phyloP scores from a whole-genome alignment of 495 filamentous ascomycete species.

The Penicillium atrosanguineum region DNA sequence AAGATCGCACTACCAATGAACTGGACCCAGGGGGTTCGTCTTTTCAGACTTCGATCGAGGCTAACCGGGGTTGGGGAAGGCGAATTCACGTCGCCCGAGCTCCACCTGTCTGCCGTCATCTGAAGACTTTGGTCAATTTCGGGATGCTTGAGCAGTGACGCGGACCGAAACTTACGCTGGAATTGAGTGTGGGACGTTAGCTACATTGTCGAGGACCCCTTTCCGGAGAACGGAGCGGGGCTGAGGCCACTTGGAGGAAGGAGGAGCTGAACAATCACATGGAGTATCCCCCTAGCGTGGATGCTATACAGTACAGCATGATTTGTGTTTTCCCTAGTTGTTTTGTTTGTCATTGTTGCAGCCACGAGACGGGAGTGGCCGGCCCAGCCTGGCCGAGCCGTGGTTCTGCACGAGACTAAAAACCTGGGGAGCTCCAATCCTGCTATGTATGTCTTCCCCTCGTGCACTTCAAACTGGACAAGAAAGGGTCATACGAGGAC shows the following conservation, averaged over 20 bases:
- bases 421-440: background rate
- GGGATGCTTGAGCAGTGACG: background rate
- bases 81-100: conserved; percentile 10
- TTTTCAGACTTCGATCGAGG: conserved; percentile 1
- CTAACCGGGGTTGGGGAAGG: background rate
- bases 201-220: too few species aligned
- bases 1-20: background rate
- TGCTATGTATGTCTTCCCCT: too few species aligned
- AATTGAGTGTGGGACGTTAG: background rate
- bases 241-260: background rate
- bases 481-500: background rate
- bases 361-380: conserved; percentile 18
- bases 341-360: background rate
- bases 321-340: background rate
- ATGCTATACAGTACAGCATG: background rate
- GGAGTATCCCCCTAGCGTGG: background rate
- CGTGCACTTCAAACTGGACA: background rate
- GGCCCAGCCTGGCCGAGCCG: conserved; percentile 11
- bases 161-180: conserved; percentile 4
- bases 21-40: conserved; percentile 5
- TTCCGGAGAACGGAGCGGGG: too few species aligned
- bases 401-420: conserved; percentile 6
- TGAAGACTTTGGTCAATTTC: conserved; percentile 1
- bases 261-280: background rate
- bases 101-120: conserved; percentile 17